Evolutionary conservation across 306 rosid species (phyloP).

Genomic region (Oxytropis ochrocephala): DNA sequence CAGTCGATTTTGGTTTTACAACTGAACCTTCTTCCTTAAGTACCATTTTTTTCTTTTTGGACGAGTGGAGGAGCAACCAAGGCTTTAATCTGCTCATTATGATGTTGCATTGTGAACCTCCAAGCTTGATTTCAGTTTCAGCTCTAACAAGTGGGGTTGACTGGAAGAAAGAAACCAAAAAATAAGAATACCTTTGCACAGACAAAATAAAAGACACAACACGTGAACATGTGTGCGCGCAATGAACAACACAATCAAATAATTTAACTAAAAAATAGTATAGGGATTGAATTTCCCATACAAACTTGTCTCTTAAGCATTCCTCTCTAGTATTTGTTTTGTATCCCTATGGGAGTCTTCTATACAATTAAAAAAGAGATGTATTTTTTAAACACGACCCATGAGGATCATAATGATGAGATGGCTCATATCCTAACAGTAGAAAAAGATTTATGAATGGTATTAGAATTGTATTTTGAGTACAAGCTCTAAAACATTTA

Average conservation of each 20-base stretch:
- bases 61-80: constrained; percentile 58
- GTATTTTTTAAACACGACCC: no score
- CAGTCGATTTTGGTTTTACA: constrained; percentile 50
- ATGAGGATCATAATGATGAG: no score
- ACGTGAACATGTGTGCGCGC: neutral
- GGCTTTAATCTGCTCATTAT: constrained; percentile 65
- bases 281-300: neutral
- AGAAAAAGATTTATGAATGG: no score
- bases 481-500: no score
- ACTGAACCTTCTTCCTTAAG: constrained; percentile 54
- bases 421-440: no score
- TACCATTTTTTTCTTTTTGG: constrained; percentile 68
- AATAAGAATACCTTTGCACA: constrained; percentile 7
- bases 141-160: constrained; percentile 51
- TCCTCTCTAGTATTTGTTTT: no score
- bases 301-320: no score
- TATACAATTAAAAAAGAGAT: no score
- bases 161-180: constrained; percentile 36
- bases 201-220: neutral
- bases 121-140: constrained; percentile 81
- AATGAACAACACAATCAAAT: neutral
- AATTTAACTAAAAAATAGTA: neutral
- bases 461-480: no score
- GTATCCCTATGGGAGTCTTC: no score
- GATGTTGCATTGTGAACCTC: constrained; percentile 66